phyloP scores from a whole-genome alignment of 164 flowering plant genomes.

The Vitis rotundifolia region DNA sequence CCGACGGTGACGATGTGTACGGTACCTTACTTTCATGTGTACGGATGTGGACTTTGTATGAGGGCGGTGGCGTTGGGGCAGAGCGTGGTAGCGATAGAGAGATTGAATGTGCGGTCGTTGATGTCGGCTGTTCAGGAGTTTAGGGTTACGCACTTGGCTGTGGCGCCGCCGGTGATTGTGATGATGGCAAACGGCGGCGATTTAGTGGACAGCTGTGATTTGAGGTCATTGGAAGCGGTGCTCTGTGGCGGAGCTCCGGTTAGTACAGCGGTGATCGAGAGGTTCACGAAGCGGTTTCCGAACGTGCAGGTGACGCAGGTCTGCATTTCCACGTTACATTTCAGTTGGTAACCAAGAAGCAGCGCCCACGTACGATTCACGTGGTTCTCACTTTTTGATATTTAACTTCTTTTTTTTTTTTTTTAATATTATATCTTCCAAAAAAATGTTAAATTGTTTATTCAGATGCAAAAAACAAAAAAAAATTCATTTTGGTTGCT shows the following conservation, averaged over 20 bases:
- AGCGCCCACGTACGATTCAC: not conserved
- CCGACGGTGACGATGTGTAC: conserved; percentile 21
- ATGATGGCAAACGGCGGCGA: conserved; percentile 14
- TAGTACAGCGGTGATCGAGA: conserved; percentile 7
- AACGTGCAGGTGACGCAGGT: conserved; percentile 23
- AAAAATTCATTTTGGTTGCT: too few species aligned
- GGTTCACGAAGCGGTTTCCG: conserved; percentile 19
- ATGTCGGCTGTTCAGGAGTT: conserved; percentile 23
- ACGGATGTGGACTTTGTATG: conserved; percentile 20
- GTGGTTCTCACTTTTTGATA: too few species aligned
- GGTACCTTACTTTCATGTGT: conserved; percentile 31
- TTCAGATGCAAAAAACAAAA: too few species aligned
- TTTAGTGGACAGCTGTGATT: conserved; percentile 6
- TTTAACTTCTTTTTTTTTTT: too few species aligned
- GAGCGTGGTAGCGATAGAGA: conserved; percentile 19
- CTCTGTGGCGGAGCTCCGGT: conserved; percentile 22
- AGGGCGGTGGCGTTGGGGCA: conserved; percentile 25
- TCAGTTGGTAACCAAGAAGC: too few species aligned
- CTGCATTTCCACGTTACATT: too few species aligned
- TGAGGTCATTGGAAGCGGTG: conserved; percentile 18
- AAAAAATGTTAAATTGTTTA: too few species aligned
- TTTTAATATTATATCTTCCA: too few species aligned
- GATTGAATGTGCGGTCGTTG: conserved; percentile 10
- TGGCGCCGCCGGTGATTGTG: conserved; percentile 31
- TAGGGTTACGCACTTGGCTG: conserved; percentile 23